Conservation (phyloP, 2,329 filamentous ascomycete species). For the Pseudogymnoascus sp. region DNA sequence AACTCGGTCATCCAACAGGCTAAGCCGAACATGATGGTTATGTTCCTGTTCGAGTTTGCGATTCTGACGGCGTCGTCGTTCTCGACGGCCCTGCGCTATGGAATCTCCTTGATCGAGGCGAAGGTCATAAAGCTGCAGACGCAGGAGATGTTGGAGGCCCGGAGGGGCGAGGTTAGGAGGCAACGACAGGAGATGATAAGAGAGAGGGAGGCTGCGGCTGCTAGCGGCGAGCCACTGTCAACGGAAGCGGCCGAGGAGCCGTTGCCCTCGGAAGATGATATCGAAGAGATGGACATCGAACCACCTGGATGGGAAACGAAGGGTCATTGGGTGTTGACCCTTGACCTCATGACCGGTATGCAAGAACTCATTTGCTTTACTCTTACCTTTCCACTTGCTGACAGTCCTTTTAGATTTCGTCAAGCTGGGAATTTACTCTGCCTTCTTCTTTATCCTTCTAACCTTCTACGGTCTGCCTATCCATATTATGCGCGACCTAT, state of each 20-base stretch:
- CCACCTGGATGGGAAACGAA: slow-evolving; percentile 96
- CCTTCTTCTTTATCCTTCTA: slow-evolving; percentile 89
- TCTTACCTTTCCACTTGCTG: slow-evolving; percentile 1
- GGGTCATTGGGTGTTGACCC: slow-evolving; percentile 80
- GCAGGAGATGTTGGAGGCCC: slow-evolving; percentile 55
- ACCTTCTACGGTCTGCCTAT: slow-evolving; percentile 93
- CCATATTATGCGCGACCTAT: slow-evolving; percentile 91
- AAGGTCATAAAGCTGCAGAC: slow-evolving; percentile 69
- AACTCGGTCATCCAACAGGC: slow-evolving; percentile 78
- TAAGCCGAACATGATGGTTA: slow-evolving; percentile 98
- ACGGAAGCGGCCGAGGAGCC: slow-evolving; percentile 30
- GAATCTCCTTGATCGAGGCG: slow-evolving; percentile 69
- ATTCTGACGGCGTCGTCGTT: slow-evolving; percentile 72
- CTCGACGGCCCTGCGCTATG: slow-evolving; percentile 72
- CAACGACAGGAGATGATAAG: slow-evolving; percentile 43
- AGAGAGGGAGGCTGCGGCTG: slow-evolving; percentile 30
- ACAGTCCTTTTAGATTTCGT: slow-evolving; percentile 59
- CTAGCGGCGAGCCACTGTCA: slow-evolving; percentile 33
- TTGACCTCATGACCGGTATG: slow-evolving; percentile 76
- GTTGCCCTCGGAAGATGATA: slow-evolving; percentile 60
- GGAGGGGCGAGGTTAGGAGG: slow-evolving; percentile 59
- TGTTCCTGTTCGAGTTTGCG: slow-evolving; percentile 98
- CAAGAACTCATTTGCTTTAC: background rate
- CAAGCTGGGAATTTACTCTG: slow-evolving; percentile 80
- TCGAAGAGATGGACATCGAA: slow-evolving; percentile 91